Base-by-base conservation (phyloP, 768 basidiomycete species). In the Kwoniella mangroviensis region DNA sequence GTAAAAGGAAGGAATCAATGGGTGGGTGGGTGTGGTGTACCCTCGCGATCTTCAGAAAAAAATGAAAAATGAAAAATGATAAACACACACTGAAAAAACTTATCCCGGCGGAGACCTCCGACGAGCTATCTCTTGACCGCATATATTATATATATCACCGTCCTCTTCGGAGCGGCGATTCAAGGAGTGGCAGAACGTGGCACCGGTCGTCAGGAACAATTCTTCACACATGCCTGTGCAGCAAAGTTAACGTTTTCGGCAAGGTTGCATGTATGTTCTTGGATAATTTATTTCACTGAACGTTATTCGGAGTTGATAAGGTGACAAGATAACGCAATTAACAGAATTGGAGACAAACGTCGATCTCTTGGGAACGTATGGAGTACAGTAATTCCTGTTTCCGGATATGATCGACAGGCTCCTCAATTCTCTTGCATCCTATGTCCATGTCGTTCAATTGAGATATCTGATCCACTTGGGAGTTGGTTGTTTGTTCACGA, bases 31-130 rank as follows among this genome's bases (percentile, higher is more conserved):
- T 3, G 41, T 43, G 15, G 57, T 34, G 54, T 28, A 45, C 59
- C 41, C 21, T 28, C 49, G 24, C 5, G 54, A 24, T 53, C n/a
- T n/a, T n/a, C 53, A 66, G 55, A 45, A 56, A 42, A 57, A 58
- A 65, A 34, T 10, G 40, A 54, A 55, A 57, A 65, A 59, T 56
- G 28, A 19, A 55, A 65, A 62, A 43, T 42, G 17, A 26, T 22
- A 41, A 59, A 60, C 49, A 55, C n/a, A 26, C 28, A 12, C n/a
- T n/a, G n/a, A 15, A 60, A 60, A 60, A 60, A 41, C 41, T 60
- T 60, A 60, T 45, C 58, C 40, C 22, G 58, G 58, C 58, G 56
- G 56, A 28, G 9, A 57, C 22, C 56, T 57, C 56, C 56, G 28
- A 21, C 24, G 21, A 24, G n/a, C 53, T 51, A 51, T 51, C 49